Evolutionary conservation across 23 red algal species (phyloP).

Genomic region (Gracilariopsis chorda): DNA sequence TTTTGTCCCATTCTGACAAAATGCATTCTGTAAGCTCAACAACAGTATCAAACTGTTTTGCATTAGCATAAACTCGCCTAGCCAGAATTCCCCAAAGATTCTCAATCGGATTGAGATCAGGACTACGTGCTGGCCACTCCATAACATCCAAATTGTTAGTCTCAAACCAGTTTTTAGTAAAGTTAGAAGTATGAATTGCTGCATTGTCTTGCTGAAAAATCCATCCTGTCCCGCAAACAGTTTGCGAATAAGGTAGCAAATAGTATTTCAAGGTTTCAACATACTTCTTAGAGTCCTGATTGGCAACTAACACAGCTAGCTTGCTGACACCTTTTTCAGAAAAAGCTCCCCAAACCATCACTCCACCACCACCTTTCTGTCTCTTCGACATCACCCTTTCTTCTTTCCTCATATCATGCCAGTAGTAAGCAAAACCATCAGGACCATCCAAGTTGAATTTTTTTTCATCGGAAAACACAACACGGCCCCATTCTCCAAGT

Average conservation of each 20-base stretch:
- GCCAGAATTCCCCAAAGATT: background rate
- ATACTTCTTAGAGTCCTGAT: background rate
- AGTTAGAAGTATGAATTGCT: background rate
- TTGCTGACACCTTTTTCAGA: background rate
- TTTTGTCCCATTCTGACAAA: background rate
- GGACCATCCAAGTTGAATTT: conserved; percentile 17
- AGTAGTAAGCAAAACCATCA: background rate
- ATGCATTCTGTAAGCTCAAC: background rate
- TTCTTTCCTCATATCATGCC: background rate
- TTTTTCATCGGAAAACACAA: background rate
- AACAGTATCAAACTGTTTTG: background rate
- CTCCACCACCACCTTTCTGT: background rate
- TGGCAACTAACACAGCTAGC: background rate
- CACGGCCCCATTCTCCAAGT: background rate
- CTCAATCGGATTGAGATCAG: background rate
- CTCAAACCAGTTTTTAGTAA: background rate
- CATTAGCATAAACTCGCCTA: background rate
- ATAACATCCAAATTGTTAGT: background rate
- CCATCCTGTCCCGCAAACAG: background rate
- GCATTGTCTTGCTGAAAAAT: background rate
- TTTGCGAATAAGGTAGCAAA: background rate
- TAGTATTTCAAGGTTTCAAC: background rate
- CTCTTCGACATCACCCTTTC: background rate
- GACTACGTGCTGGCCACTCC: background rate
- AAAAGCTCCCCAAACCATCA: background rate